Conservation (phyloP, 2,329 filamentous ascomycete genomes). For the Rutstroemia sp. region DNA sequence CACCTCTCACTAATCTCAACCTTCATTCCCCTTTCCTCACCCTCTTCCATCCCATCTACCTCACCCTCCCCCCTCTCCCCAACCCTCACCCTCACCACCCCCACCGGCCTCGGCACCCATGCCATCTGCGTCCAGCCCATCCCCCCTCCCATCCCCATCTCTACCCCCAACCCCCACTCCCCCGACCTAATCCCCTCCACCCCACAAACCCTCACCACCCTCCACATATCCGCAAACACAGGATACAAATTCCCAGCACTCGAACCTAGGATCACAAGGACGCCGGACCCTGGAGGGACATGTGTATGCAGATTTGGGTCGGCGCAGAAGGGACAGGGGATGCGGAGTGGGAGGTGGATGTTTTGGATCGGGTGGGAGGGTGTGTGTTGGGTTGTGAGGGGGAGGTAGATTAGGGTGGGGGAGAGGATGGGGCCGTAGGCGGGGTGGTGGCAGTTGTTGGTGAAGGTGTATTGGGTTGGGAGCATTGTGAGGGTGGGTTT, state of each 20-base stretch:
- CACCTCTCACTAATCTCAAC: not conserved
- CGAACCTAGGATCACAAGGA: constrained; percentile 10
- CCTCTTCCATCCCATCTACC: too few species aligned
- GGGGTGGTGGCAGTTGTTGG: not conserved
- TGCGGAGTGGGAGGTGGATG: constrained; percentile 3
- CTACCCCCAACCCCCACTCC: constrained; percentile 6
- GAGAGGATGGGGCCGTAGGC: not conserved
- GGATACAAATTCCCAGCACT: not conserved
- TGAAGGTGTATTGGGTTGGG: not conserved
- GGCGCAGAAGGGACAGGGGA: constrained; percentile 17
- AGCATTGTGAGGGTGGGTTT: not conserved
- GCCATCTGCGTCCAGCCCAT: constrained; percentile 11
- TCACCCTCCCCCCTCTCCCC: not conserved
- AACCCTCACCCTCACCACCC: constrained; percentile 4
- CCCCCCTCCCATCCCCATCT: not conserved
- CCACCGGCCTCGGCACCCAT: constrained; percentile 17
- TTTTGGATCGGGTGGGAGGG: not conserved
- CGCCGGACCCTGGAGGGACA: constrained; percentile 5
- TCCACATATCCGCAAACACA: constrained; percentile 9
- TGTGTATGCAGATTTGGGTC: not conserved
- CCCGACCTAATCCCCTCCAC: constrained; percentile 5
- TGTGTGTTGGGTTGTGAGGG: not conserved
- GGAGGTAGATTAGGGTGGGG: not conserved
- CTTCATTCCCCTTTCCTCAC: not conserved
- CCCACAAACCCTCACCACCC: not conserved